Percentiles rank a stretch among this genome's conserved stretches.
Conservation (phyloP, 345 rosid species). For the Ceriops decandra region DNA sequence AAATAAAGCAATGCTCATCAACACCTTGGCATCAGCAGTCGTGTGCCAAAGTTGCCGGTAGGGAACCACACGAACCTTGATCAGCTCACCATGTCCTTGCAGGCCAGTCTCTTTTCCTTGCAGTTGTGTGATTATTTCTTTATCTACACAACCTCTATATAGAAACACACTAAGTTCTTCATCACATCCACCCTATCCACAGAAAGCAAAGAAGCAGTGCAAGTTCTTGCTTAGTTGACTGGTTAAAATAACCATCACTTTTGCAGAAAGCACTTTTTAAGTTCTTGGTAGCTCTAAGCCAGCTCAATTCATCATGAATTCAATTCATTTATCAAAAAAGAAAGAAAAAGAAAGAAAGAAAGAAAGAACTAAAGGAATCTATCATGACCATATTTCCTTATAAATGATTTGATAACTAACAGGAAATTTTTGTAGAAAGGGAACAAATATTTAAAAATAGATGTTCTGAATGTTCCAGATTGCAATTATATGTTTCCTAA, state of each 20-base stretch:
- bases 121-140: conserved; percentile 51
- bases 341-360: too few relatives aligned
- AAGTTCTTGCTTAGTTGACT: neutral
- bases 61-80: conserved; percentile 64
- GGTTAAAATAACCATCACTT: neutral
- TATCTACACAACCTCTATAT: conserved; percentile 54
- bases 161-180: conserved; percentile 78
- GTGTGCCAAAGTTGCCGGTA: conserved; percentile 65
- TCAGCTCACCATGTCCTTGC: conserved; percentile 68
- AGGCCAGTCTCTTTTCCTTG: conserved; percentile 88
- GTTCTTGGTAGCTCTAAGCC: neutral
- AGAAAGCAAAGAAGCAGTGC: conserved; percentile 8
- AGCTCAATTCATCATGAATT: too few relatives aligned
- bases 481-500: too few relatives aligned
- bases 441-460: too few relatives aligned
- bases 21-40: conserved; percentile 75
- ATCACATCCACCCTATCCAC: conserved; percentile 84
- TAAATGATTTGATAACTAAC: too few relatives aligned
- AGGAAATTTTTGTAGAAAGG: too few relatives aligned
- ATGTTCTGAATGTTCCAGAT: too few relatives aligned
- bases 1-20: conserved; percentile 62
- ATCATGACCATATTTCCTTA: too few relatives aligned
- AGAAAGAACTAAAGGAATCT: too few relatives aligned
- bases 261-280: neutral
- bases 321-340: too few relatives aligned